Percentiles rank a stretch among this genome's conserved stretches.
Evolutionary conservation across 2,329 filamentous ascomycete species (phyloP).

Genomic region (Ceratocystis ficicola): DNA sequence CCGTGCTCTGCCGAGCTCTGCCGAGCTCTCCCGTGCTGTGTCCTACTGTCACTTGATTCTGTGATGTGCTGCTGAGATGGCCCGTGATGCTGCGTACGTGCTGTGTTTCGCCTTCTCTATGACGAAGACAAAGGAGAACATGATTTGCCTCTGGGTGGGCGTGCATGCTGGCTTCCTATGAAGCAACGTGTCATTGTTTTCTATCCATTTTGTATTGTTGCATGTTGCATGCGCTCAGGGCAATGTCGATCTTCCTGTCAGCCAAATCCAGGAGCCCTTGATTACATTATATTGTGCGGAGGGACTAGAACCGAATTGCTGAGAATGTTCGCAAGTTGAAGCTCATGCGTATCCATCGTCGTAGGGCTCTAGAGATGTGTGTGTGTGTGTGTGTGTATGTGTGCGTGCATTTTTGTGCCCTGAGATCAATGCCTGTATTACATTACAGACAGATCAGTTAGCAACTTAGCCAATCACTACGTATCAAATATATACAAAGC

Average conservation of each 20-base stretch:
- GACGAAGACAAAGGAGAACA: not conserved
- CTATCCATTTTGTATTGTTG: not conserved
- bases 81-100: not conserved
- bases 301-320: not conserved
- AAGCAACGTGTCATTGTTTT: constrained; percentile 11
- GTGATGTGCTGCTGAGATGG: not conserved
- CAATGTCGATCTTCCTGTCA: constrained; percentile 10
- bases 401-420: too few relatives aligned
- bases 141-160: constrained; percentile 1
- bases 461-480: not conserved
- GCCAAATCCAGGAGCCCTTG: not conserved
- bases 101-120: not conserved
- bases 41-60: not conserved
- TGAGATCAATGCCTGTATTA: too few relatives aligned
- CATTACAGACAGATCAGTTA: too few relatives aligned
- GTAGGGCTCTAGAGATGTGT: not conserved
- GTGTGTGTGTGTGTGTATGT: not conserved
- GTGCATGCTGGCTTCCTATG: not conserved
- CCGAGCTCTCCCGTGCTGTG: not conserved
- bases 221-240: constrained; percentile 5
- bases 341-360: not conserved
- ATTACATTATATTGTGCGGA: not conserved
- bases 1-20: not conserved
- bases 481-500: not conserved
- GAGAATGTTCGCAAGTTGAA: not conserved